Percentiles rank a stretch among this genome's conserved stretches.
phyloP scores from a whole-genome alignment of 2,329 filamentous ascomycete species.

The Aplosporella prunicola region DNA sequence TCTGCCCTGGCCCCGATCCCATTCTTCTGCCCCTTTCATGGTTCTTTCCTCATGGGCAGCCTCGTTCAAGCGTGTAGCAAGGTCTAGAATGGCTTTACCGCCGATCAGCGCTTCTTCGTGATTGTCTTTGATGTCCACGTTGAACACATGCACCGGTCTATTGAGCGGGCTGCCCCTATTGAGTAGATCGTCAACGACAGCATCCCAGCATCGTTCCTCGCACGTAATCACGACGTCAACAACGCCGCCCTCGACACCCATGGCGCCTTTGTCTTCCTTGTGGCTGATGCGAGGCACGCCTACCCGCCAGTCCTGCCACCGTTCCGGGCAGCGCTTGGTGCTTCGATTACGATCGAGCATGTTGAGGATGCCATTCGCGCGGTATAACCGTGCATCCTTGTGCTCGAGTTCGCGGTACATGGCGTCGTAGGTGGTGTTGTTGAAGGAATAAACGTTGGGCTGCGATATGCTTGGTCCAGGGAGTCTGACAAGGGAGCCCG shows the following conservation, averaged over 20 bases:
- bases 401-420: conserved; percentile 86
- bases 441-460: conserved; percentile 97
- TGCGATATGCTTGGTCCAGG: conserved; percentile 85
- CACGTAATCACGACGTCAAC: conserved; percentile 96
- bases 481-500: conserved; percentile 84
- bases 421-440: conserved; percentile 86
- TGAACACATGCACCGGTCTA: conserved; percentile 91
- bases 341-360: conserved; percentile 89
- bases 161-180: conserved; percentile 80
- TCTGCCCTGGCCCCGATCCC: conserved; percentile 51
- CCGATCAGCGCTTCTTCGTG: conserved; percentile 92
- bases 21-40: conserved; percentile 51
- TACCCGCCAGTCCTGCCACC: conserved; percentile 95
- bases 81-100: conserved; percentile 81
- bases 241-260: conserved; percentile 76
- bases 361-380: conserved; percentile 83
- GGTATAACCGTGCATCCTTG: conserved; percentile 82
- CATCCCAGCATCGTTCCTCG: conserved; percentile 96
- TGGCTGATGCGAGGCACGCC: conserved; percentile 71
- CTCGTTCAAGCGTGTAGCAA: conserved; percentile 75
- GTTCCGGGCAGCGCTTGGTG: conserved; percentile 91
- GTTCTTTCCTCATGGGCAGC: conserved; percentile 70
- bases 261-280: conserved; percentile 60
- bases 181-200: conserved; percentile 87
- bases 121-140: conserved; percentile 96